Conservation (phyloP, 805 yeast species). For the Huiozyma naganishii region DNA sequence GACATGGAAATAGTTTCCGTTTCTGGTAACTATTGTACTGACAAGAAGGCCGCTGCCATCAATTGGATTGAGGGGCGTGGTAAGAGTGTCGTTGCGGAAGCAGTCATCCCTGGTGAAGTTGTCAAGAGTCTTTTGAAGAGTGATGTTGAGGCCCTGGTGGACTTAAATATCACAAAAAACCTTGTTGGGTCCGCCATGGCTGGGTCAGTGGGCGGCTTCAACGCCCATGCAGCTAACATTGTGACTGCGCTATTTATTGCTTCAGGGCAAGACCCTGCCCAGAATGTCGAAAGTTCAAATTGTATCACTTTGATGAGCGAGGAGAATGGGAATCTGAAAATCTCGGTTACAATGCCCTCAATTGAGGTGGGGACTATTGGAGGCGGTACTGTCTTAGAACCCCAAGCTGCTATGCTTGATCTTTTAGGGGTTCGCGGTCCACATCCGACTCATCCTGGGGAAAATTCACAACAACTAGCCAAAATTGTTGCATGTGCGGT, state of each 20-base stretch:
- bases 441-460: conserved; percentile 86
- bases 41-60: conserved; percentile 94
- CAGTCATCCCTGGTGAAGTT: conserved; percentile 71
- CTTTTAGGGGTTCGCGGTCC: conserved; percentile 93
- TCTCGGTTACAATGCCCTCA: conserved; percentile 98
- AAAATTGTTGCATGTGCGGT: conserved; percentile 89
- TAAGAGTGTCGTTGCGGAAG: conserved; percentile 94
- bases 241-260: conserved; percentile 93
- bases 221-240: conserved; percentile 95
- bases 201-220: conserved; percentile 94
- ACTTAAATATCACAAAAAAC: conserved; percentile 80
- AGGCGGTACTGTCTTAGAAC: conserved; percentile 96
- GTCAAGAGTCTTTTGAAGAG: conserved; percentile 81
- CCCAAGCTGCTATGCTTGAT: conserved; percentile 94
- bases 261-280: conserved; percentile 99
- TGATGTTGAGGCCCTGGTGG: conserved; percentile 84
- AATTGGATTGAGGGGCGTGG: conserved; percentile 99
- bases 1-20: conserved; percentile 91
- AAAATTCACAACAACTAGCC: conserved; percentile 88
- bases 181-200: conserved; percentile 97
- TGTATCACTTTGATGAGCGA: conserved; percentile 94
- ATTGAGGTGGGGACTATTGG: conserved; percentile 99
- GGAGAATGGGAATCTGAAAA: conserved; percentile 67
- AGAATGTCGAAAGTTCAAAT: conserved; percentile 93
- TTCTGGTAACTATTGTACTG: conserved; percentile 96